phyloP scores from a whole-genome alignment of 352 stramenopile genomes.

The Phytophthora podocarpi region DNA sequence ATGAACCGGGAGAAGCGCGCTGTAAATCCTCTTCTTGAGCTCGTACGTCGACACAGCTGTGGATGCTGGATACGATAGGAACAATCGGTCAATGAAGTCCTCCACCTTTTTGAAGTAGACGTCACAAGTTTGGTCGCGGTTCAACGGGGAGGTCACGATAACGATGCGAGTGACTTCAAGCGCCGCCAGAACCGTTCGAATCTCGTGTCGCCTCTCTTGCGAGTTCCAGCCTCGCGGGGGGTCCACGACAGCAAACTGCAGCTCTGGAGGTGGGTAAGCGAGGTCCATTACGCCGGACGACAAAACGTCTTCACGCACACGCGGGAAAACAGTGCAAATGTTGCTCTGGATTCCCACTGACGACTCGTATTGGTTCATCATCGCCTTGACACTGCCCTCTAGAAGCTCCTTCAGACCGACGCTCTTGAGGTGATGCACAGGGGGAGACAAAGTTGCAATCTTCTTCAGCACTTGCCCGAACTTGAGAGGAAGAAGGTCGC shows the following conservation, averaged over 20 bases:
- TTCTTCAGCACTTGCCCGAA: constrained; percentile 39
- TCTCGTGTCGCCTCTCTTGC: constrained; percentile 31
- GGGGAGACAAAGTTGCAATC: constrained; percentile 28
- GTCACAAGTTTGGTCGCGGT: constrained; percentile 48
- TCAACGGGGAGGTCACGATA: constrained; percentile 20
- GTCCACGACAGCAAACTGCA: constrained; percentile 41
- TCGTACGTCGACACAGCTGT: constrained; percentile 57
- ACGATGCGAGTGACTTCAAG: constrained; percentile 38
- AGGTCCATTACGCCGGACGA: constrained; percentile 38
- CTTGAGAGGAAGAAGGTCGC: constrained; percentile 21
- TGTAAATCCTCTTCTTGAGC: constrained; percentile 68
- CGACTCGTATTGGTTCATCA: constrained; percentile 40
- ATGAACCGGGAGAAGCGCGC: constrained; percentile 56
- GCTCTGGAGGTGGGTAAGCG: constrained; percentile 45
- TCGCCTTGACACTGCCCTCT: constrained; percentile 35
- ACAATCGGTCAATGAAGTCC: constrained; percentile 63
- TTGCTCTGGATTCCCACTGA: constrained; percentile 33
- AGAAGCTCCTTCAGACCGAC: constrained; percentile 52
- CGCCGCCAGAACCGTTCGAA: constrained; percentile 32
- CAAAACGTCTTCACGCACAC: constrained; percentile 39
- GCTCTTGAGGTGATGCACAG: constrained; percentile 27
- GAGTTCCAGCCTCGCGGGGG: constrained; percentile 46
- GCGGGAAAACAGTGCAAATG: constrained; percentile 28
- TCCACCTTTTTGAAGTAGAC: constrained; percentile 60
- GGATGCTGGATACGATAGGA: constrained; percentile 29